These are phyloP conservation scores for Epichloe elymi DNA, from an alignment of 2,329 filamentous ascomycete species.

Conservation along the genomic window DNA sequence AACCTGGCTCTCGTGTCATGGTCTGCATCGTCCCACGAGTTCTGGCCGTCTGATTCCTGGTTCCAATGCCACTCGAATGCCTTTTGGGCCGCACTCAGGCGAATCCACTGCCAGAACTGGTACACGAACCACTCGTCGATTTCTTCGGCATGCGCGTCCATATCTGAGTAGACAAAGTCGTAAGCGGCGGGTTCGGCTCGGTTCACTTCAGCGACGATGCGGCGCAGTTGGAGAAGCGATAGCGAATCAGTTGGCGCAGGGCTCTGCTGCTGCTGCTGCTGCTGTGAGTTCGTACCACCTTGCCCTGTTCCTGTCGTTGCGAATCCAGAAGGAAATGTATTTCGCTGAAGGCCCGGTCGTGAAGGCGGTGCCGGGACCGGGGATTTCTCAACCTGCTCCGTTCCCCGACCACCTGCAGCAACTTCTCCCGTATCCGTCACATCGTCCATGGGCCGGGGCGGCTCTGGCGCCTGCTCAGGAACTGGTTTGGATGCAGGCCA, in stretches of 20 bases:
- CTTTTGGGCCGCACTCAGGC: conserved; percentile 60
- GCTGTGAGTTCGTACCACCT: conserved; percentile 5
- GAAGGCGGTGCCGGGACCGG: conserved; percentile 5
- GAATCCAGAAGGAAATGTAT: conserved; percentile 14
- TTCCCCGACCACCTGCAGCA: conserved; percentile 18
- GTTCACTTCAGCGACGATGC: conserved; percentile 62
- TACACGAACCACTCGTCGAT: conserved; percentile 98
- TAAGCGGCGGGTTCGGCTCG: conserved; percentile 60
- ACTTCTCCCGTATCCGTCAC: conserved; percentile 28
- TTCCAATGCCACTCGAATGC: conserved; percentile 70
- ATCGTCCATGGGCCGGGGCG: conserved; percentile 18
- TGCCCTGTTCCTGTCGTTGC: conserved; percentile 7
- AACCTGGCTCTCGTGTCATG: conserved; percentile 44
- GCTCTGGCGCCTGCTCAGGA: background rate
- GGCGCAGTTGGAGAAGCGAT: conserved; percentile 59
- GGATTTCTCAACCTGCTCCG: conserved; percentile 23
- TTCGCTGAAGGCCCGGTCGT: conserved; percentile 10
- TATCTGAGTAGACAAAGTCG: conserved; percentile 71
- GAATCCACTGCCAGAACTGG: conserved; percentile 70
- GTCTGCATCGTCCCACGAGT: conserved; percentile 54
- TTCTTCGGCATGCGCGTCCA: conserved; percentile 67
- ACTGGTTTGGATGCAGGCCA: conserved; percentile 18
- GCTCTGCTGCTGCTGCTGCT: conserved; percentile 13
- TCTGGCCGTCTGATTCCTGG: conserved; percentile 26
- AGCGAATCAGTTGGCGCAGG: conserved; percentile 49